phyloP scores from a whole-genome alignment of 768 basidiomycete genomes.

The Hypholoma sublateritium region DNA sequence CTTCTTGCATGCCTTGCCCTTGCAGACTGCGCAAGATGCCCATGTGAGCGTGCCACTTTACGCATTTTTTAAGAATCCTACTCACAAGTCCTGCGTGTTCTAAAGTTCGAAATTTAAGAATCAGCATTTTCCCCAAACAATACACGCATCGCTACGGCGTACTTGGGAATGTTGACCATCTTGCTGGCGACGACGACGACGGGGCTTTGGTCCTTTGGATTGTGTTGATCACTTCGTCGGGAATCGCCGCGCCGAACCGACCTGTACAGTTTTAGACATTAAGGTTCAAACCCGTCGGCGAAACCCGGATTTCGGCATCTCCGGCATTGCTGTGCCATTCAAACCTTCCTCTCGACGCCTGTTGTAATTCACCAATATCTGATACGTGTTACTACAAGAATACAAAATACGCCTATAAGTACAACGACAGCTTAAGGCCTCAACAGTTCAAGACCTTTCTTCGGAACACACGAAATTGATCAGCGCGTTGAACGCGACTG shows the following conservation, averaged over 20 bases:
- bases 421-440: too few relatives aligned
- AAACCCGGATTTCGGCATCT: background rate
- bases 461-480: background rate
- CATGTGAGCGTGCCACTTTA: slow-evolving; percentile 2
- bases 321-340: background rate
- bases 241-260: slow-evolving; percentile 29
- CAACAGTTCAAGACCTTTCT: background rate
- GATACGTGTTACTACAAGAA: background rate
- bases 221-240: slow-evolving; percentile 37
- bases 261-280: slow-evolving; percentile 38
- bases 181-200: slow-evolving; percentile 46
- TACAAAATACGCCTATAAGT: background rate
- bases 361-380: background rate
- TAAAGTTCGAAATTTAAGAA: slow-evolving; percentile 13
- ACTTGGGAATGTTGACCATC: slow-evolving; percentile 98
- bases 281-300: slow-evolving; percentile 24
- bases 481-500: background rate
- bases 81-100: slow-evolving; percentile 97
- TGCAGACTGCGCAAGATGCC: slow-evolving; percentile 65
- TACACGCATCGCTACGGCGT: slow-evolving; percentile 30
- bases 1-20: slow-evolving; percentile 95
- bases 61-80: slow-evolving; percentile 19
- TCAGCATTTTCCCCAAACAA: slow-evolving; percentile 7
- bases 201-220: slow-evolving; percentile 27
- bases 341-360: background rate